Evolutionary conservation across 495 filamentous ascomycete genomes (phyloP).

Genomic region (Daldinia vernicosa): DNA sequence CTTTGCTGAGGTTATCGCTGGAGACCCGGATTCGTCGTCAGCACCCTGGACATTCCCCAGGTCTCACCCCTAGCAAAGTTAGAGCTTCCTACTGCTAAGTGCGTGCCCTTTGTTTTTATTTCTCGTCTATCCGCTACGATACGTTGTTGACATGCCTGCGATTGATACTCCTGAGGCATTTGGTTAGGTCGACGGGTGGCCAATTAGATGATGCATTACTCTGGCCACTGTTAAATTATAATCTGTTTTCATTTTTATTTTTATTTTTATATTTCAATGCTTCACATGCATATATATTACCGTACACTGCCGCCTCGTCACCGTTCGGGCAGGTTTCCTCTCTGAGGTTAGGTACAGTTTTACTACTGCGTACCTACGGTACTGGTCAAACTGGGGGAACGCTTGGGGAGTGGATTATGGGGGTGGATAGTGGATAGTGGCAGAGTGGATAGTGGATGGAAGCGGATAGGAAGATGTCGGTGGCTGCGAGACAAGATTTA

Average conservation of each 20-base stretch:
- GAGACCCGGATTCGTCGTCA: slow-evolving; percentile 27
- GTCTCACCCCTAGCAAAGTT: slow-evolving; percentile 15
- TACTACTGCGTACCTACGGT: slow-evolving; percentile 10
- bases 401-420: background rate
- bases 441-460: background rate
- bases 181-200: slow-evolving; percentile 1
- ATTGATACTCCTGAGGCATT: slow-evolving; percentile 16
- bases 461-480: slow-evolving; percentile 14
- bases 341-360: slow-evolving; percentile 39
- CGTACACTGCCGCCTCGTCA: slow-evolving; percentile 27
- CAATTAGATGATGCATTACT: slow-evolving; percentile 24
- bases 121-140: slow-evolving; percentile 3
- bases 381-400: slow-evolving; percentile 17
- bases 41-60: slow-evolving; percentile 41
- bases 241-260: slow-evolving; percentile 6
- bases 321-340: slow-evolving; percentile 31
- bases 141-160: slow-evolving; percentile 14
- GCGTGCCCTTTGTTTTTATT: background rate
- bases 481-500: slow-evolving; percentile 39
- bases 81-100: background rate
- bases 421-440: background rate
- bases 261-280: slow-evolving; percentile 19
- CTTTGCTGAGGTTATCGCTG: slow-evolving; percentile 3
- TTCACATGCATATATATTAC: slow-evolving; percentile 6
- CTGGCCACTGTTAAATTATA: slow-evolving; percentile 17